Base-by-base conservation (phyloP, 2,329 filamentous ascomycete genomes). In the Aspergillus japonicus region DNA sequence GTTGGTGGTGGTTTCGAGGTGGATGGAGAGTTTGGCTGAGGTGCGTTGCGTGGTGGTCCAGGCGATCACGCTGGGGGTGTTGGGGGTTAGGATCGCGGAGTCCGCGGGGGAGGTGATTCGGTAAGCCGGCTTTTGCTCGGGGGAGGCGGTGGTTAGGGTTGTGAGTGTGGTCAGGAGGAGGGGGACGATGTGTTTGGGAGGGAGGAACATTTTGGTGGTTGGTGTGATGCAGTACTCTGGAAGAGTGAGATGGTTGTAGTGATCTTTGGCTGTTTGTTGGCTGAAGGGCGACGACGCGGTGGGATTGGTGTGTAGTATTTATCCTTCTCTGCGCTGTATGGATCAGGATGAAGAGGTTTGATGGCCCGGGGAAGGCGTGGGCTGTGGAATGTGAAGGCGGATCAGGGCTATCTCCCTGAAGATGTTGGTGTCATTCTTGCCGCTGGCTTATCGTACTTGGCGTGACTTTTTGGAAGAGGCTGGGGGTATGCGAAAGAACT, bases 1-100 rank as follows among this genome's bases (percentile, higher is more conserved):
- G 26, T 48, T 47, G 24, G 24, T 23, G 42, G 53, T 55, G 23
- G 53, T 48, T 48, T 47, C 44, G 29, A 55, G 42, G 53, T 48
- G 23, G 42, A 55, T 23, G 42, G 53, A 55, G 5, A 55, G 11
- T 2, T 55, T 47, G 1, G 16, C 11, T 12, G 16, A 23, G 53
- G 26, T 55, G 42, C 42, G 23, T 7, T 7, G 42, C 5, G 53
- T 48, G 0, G 53, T 55, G 42, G 47, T 24, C 53, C 53, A 55
- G 11, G 26, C 14, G 42, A 55, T 55, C 2, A 55, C 53, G n/a
- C 42, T 55, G 12, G 53, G 42, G 1, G 29, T 55, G 53, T 47
- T 33, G 0, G 47, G 42, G 39, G 53, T 47, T 14, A 55, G 19
- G 19, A 55, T 31, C 19, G 53, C 53, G 2, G 26, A 29, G 44